Conservation (phyloP, 1,139 yeast species). For the Taiozyma sp. region DNA sequence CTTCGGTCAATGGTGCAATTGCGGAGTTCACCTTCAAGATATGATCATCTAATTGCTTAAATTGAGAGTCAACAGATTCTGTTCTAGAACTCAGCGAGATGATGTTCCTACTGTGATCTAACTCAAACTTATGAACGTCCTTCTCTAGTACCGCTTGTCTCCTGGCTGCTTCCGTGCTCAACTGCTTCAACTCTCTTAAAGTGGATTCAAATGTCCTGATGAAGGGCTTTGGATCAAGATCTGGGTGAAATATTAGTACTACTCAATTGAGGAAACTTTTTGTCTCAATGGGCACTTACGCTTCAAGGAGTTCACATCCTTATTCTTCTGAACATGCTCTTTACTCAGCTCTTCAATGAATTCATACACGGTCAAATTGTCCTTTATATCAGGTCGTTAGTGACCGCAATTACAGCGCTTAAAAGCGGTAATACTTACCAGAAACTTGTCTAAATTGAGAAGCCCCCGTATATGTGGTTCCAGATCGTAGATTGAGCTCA, state of each 20-base stretch:
- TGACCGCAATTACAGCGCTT: neutral
- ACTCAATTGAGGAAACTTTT: neutral
- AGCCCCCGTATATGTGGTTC: constrained; percentile 71
- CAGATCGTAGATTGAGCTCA: constrained; percentile 46
- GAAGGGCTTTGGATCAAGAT: constrained; percentile 88
- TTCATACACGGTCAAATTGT: constrained; percentile 67
- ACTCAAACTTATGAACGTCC: constrained; percentile 59
- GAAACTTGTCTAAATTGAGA: constrained; percentile 67
- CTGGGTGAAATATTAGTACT: constrained; percentile 4
- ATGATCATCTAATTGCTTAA: constrained; percentile 54
- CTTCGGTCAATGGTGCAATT: constrained; percentile 72
- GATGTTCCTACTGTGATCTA: constrained; percentile 65
- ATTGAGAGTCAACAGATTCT: constrained; percentile 33
- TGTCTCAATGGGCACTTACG: constrained; percentile 16
- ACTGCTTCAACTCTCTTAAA: constrained; percentile 58
- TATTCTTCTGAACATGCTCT: constrained; percentile 53
- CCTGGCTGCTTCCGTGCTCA: constrained; percentile 49
- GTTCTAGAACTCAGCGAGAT: constrained; percentile 50
- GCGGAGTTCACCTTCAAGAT: constrained; percentile 57
- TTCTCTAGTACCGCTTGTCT: constrained; percentile 46
- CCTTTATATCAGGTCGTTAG: constrained; percentile 24
- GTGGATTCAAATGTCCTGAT: constrained; percentile 91
- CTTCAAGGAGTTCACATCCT: constrained; percentile 50
- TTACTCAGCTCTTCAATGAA: constrained; percentile 81
- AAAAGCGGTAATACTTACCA: constrained; percentile 29